A percentile compares a stretch with the other conserved stretches of the same genome.
Conservation (phyloP, 257 asterid species). For the Linderniella brevidens region DNA sequence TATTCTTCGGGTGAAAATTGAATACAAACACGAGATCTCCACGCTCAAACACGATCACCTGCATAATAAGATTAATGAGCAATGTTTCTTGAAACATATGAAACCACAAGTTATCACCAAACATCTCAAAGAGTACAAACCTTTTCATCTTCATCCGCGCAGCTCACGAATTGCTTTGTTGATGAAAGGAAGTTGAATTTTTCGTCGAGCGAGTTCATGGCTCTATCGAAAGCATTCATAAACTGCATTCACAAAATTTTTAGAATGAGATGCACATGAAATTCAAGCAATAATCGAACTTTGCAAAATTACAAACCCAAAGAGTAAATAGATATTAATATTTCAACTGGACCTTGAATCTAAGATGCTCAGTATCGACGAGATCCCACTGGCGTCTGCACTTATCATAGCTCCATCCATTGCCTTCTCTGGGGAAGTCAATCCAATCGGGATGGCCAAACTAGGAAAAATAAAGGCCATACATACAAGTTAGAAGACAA, state of each 20-base stretch:
- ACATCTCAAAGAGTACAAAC: slow-evolving; percentile 14
- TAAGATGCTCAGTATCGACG: slow-evolving; percentile 61
- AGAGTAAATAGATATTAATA: not conserved
- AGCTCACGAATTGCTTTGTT: slow-evolving; percentile 64
- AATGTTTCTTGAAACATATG: not conserved
- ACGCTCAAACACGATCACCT: slow-evolving; percentile 93
- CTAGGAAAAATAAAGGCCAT: slow-evolving; percentile 21
- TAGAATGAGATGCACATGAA: slow-evolving; percentile 6
- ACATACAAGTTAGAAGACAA: slow-evolving; percentile 1
- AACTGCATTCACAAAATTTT: slow-evolving; percentile 55
- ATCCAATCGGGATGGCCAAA: slow-evolving; percentile 99
- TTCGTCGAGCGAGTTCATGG: slow-evolving; percentile 85
- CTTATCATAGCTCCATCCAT: slow-evolving; percentile 78
- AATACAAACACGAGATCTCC: slow-evolving; percentile 83
- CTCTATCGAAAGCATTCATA: slow-evolving; percentile 82
- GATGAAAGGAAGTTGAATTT: slow-evolving; percentile 61
- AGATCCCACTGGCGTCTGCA: slow-evolving; percentile 97
- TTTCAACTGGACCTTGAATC: slow-evolving; percentile 65
- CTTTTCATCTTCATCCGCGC: slow-evolving; percentile 59
- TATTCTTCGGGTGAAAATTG: slow-evolving; percentile 75
- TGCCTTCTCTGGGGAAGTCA: slow-evolving; percentile 97
- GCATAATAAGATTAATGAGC: slow-evolving; percentile 7
- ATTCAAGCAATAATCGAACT: too few relatives aligned
- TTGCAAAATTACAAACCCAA: too few relatives aligned
- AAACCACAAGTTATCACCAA: slow-evolving; percentile 2